These are phyloP conservation scores for Neoboletus magnificus DNA, from an alignment of 768 basidiomycete genomes.

Conservation along the genomic window DNA sequence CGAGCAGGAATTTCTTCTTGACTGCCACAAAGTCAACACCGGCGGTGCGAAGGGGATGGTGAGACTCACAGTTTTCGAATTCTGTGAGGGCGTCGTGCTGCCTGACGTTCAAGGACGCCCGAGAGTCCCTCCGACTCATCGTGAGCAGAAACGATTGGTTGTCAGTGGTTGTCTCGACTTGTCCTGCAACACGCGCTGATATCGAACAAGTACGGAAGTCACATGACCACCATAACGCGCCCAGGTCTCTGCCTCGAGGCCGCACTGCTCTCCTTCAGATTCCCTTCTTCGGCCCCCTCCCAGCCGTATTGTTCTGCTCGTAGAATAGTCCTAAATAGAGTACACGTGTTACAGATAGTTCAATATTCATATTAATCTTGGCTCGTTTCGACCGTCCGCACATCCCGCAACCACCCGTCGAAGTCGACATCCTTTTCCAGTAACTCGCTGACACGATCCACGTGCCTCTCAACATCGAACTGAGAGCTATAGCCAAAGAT, in stretches of 20 bases:
- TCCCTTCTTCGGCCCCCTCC: conserved; percentile 20
- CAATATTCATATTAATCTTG: conserved; percentile 14
- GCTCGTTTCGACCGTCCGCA: conserved; percentile 31
- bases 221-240: conserved; percentile 28
- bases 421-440: conserved; percentile 60
- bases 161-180: conserved; percentile 23
- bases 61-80: conserved; percentile 74
- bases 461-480: conserved; percentile 53
- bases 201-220: conserved; percentile 30
- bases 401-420: conserved; percentile 48
- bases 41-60: not conserved
- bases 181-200: conserved; percentile 32
- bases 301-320: conserved; percentile 10
- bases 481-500: conserved; percentile 52
- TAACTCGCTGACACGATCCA: conserved; percentile 51
- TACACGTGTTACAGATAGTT: conserved; percentile 16
- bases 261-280: conserved; percentile 21
- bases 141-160: conserved; percentile 19
- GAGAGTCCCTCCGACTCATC: conserved; percentile 35
- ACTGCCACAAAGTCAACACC: conserved; percentile 46
- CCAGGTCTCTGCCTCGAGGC: conserved; percentile 28
- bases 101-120: conserved; percentile 53
- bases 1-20: conserved; percentile 89
- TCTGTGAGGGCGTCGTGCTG: conserved; percentile 81
- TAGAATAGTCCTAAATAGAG: conserved; percentile 14